phyloP scores from a whole-genome alignment of 2,329 filamentous ascomycete species.

The Phaeosphaeriaceae sp. region DNA sequence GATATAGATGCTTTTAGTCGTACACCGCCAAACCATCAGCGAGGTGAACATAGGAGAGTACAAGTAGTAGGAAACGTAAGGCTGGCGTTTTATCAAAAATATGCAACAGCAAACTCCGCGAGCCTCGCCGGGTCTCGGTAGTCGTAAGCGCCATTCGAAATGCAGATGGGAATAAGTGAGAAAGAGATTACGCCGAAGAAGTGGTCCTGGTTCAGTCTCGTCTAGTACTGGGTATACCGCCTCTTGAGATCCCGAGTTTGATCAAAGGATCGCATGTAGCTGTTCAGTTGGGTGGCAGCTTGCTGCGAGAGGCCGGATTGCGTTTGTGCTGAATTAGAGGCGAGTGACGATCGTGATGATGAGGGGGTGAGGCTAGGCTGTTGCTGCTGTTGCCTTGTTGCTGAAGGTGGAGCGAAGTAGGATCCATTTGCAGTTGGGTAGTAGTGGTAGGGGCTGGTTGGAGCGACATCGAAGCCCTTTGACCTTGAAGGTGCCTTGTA shows the following conservation, averaged over 20 bases:
- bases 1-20: conserved; percentile 41
- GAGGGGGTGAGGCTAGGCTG: conserved; percentile 62
- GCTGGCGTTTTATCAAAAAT: conserved; percentile 19
- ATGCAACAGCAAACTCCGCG: conserved; percentile 33
- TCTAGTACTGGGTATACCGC: conserved; percentile 45
- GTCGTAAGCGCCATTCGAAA: conserved; percentile 16
- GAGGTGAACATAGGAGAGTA: conserved; percentile 30
- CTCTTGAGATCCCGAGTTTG: conserved; percentile 69
- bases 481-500: conserved; percentile 63
- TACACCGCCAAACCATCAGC: conserved; percentile 31
- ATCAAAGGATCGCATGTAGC: conserved; percentile 89
- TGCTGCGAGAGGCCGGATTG: conserved; percentile 70
- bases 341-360: conserved; percentile 83
- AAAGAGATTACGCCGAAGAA: conserved; percentile 13
- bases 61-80: conserved; percentile 24
- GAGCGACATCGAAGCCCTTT: conserved; percentile 47
- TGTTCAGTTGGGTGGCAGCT: conserved; percentile 78
- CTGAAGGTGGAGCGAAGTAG: conserved; percentile 44
- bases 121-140: conserved; percentile 20
- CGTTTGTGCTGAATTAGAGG: conserved; percentile 68
- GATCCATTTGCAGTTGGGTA: conserved; percentile 44
- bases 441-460: conserved; percentile 53
- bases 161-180: conserved; percentile 15
- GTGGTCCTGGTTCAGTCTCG: conserved; percentile 16
- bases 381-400: conserved; percentile 36